Evolutionary conservation across 371 early-diverging fungal species (phyloP).

Genomic region (Coemansia sp.): DNA sequence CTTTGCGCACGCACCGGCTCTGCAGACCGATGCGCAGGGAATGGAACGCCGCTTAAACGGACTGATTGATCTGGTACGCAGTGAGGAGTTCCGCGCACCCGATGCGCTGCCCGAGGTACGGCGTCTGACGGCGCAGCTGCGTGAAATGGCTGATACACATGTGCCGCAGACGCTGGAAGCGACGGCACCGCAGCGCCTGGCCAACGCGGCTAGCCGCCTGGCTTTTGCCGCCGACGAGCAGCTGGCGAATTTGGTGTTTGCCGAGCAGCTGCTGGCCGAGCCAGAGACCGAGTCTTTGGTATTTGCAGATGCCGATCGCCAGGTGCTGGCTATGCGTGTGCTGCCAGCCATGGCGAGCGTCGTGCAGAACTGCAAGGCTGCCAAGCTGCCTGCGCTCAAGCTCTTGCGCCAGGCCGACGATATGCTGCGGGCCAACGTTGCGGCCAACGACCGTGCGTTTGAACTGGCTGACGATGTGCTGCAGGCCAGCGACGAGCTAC

Average conservation of each 20-base stretch:
- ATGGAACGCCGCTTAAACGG: constrained; percentile 60
- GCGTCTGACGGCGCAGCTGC: constrained; percentile 64
- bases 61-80: constrained; percentile 69
- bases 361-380: constrained; percentile 61
- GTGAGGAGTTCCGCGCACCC: constrained; percentile 66
- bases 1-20: constrained; percentile 63
- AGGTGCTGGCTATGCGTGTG: constrained; percentile 58
- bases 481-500: constrained; percentile 15
- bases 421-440: constrained; percentile 57
- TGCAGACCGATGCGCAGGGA: constrained; percentile 22
- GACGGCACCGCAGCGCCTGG: constrained; percentile 57
- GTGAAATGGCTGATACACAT: constrained; percentile 65
- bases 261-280: constrained; percentile 38
- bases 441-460: constrained; percentile 6
- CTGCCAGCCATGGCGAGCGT: constrained; percentile 58
- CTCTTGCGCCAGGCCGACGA: constrained; percentile 66
- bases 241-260: constrained; percentile 59
- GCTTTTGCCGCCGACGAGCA: constrained; percentile 69
- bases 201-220: constrained; percentile 56
- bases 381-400: constrained; percentile 66
- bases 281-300: background rate
- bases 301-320: constrained; percentile 54
- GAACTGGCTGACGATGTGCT: constrained; percentile 11
- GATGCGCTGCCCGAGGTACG: constrained; percentile 64
- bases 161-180: constrained; percentile 52